Conservation (phyloP, 2,329 filamentous ascomycete species). For the Pestalotiopsis sp. region DNA sequence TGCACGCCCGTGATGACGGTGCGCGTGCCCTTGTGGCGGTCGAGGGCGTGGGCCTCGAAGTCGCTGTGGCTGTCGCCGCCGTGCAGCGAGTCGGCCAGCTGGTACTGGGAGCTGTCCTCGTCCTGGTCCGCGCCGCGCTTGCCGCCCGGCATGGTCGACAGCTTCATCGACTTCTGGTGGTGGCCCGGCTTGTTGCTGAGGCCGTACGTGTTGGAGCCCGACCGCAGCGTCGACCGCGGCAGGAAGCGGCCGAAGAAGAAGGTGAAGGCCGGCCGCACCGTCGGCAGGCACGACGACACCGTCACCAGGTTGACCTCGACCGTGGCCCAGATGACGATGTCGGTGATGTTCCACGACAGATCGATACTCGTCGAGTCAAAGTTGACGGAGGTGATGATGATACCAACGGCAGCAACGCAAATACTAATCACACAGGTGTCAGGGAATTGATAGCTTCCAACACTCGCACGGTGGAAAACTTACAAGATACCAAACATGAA, state of each 20-base stretch:
- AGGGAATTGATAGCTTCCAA: background rate
- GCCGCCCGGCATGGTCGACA: background rate
- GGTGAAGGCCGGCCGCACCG: background rate
- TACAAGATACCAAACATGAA: constrained; percentile 16
- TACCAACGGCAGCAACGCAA: constrained; percentile 4
- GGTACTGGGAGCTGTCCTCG: background rate
- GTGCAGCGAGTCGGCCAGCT: background rate
- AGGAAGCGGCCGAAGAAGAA: constrained; percentile 7
- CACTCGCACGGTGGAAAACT: background rate
- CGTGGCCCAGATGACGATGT: constrained; percentile 10
- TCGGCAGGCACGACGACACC: constrained; percentile 4
- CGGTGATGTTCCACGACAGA: constrained; percentile 6
- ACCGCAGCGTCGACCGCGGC: background rate
- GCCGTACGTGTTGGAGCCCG: constrained; percentile 7
- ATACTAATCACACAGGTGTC: background rate
- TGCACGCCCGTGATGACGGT: constrained; percentile 6
- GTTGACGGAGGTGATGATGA: constrained; percentile 8
- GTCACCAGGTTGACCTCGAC: constrained; percentile 10
- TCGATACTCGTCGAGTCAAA: constrained; percentile 5
- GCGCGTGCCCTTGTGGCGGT: constrained; percentile 3
- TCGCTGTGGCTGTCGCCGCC: constrained; percentile 7
- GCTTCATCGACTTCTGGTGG: constrained; percentile 8
- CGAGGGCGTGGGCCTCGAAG: constrained; percentile 6
- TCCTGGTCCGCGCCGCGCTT: background rate
- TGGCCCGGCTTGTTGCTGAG: constrained; percentile 1